phyloP scores from a whole-genome alignment of 768 basidiomycete species.

The Mycena pura region DNA sequence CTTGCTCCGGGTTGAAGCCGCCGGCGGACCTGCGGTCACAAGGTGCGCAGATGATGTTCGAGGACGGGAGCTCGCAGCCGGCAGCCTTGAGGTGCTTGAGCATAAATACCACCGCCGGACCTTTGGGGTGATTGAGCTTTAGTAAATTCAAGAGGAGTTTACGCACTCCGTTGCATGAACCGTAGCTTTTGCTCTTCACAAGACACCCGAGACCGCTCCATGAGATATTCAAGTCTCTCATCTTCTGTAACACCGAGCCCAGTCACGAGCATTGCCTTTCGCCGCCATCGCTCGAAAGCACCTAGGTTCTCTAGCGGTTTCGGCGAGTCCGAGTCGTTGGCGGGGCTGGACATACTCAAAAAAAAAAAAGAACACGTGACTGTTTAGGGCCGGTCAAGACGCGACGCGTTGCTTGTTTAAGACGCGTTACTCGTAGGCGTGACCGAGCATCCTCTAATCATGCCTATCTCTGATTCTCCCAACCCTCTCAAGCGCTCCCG shows the following conservation, averaged over 20 bases:
- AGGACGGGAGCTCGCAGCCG: slow-evolving; percentile 71
- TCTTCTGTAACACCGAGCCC: slow-evolving; percentile 56
- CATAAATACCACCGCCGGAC: slow-evolving; percentile 90
- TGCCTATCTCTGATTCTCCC: slow-evolving; percentile 18
- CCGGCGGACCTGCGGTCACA: slow-evolving; percentile 79
- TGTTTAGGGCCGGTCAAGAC: slow-evolving; percentile 1
- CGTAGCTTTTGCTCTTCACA: slow-evolving; percentile 78
- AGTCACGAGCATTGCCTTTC: slow-evolving; percentile 53
- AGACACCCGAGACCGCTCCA: slow-evolving; percentile 41
- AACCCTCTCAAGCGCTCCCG: slow-evolving; percentile 19
- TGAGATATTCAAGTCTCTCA: slow-evolving; percentile 50
- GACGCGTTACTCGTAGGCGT: neutral
- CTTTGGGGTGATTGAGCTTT: slow-evolving; percentile 45
- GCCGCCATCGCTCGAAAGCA: slow-evolving; percentile 57
- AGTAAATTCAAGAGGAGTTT: slow-evolving; percentile 7
- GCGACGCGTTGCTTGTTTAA: slow-evolving; percentile 1
- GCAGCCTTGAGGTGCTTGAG: slow-evolving; percentile 84
- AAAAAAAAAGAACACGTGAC: neutral
- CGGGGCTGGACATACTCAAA: neutral
- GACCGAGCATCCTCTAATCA: slow-evolving; percentile 5
- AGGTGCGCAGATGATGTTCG: slow-evolving; percentile 83
- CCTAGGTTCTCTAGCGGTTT: slow-evolving; percentile 32
- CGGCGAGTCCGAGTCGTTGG: neutral
- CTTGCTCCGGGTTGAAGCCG: slow-evolving; percentile 80
- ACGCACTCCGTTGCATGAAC: slow-evolving; percentile 65